Base-by-base conservation (phyloP, 2,329 filamentous ascomycete genomes). In the Penicillium sp. region DNA sequence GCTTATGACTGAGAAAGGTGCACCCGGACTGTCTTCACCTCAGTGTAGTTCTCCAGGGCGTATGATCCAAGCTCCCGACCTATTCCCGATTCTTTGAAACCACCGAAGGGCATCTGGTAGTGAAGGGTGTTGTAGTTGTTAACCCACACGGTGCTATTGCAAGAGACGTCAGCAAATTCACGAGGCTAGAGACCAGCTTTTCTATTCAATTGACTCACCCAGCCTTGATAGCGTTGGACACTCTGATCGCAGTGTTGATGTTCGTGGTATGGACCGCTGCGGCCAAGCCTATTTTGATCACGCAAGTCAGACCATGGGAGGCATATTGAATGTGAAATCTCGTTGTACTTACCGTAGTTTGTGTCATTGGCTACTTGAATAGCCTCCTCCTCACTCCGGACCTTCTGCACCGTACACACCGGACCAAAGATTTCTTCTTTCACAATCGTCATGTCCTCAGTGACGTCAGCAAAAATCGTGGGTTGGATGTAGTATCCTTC, bases 401-500 rank as follows among this genome's bases (percentile, higher is more conserved):
- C 92, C 61, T 86, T 87, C 63, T 84, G 81, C 60, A 93, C 83
- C 40, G 87, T 82, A 70, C 89, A 86, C 31, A 92, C 89, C 3
- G 90, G 90, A 20, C 89, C 90, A 70, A 93, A 94, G 52, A 90
- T 89, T 71, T 94, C 89, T 68, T 92, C 87, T 62, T 83, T 82
- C 78, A 89, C 86, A 62, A 93, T 88, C 66, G 84, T 83, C 73
- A 89, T 88, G 67, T 84, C 74, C 22, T 85, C 80, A 40, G 79
- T 83, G 63, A 94, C 90, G 71, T 91, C 85, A 74, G 84, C 85
- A 81, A 82, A 91, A 78, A 95, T 91, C 68, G 90, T 95, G 29
- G 90, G 90, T 81, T 92, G 80, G 75, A 95, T 92, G 80, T 92
- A 95, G 83, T 89, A 94, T 60, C 89, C 89, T 81, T 90, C 87